Base-by-base conservation (phyloP, 2,329 filamentous ascomycete genomes). In the Paraphoma chrysanthemicola region DNA sequence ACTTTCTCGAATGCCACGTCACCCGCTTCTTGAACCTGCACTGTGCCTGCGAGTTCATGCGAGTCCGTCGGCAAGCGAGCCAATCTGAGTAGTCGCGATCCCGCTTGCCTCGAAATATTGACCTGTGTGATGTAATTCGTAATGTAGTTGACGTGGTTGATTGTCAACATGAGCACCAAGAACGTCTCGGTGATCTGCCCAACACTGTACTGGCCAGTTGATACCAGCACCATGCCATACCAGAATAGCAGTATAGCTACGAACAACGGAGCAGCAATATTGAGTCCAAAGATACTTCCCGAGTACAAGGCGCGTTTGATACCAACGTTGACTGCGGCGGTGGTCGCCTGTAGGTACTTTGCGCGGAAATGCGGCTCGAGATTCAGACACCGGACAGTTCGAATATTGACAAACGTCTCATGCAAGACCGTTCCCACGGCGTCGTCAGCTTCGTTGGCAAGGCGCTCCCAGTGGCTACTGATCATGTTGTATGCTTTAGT, bases 161-260 rank as follows among this genome's bases (percentile, higher is more conserved):
- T 86, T 58, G 90, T 89, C 71, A 97, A 91, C n/a, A 97, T 83
- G 1, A 98, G 83, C 51, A 97, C 83, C 33, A 93, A 90, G 66
- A 95, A 88, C 0, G 95, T 90, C 57, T 89, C 86, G 29, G 96
- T 78, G 16, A 95, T 84, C 1, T 83, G 79, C 1, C 83, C 80
- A 0, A 89, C 83, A 0, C 80, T 81, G 62, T 79, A 76, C 39
- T 83, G 76, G 9, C 79, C 70, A 43, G 77, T 74, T 0, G 82
- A 81, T 6, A 91, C 82, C 10, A 96, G 81, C 0, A 84, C 78
- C 0, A 88, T 86, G 2, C 90, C 92, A 70, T 94, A 96, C 78
- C 90, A 97, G 72, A 97, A 95, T 9, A 96, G 85, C 3, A 96
- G 78, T 0, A 92, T 91, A 70, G 87, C 89, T 12, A 92, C 83